phyloP scores from a whole-genome alignment of 1,139 yeast genomes.

The Williopsis jadinii region DNA sequence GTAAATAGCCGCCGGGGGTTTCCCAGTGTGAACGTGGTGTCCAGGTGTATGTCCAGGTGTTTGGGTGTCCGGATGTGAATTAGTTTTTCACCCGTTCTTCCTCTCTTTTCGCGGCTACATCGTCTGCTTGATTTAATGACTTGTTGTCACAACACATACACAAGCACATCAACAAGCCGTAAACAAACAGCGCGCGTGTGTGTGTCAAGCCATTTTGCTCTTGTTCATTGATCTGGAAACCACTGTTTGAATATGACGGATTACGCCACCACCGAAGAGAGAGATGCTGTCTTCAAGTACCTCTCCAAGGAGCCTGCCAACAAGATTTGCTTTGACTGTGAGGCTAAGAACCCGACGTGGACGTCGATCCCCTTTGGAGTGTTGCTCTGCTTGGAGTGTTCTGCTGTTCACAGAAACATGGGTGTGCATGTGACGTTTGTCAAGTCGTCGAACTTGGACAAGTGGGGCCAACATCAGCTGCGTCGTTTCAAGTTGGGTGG shows the following conservation, averaged over 20 bases:
- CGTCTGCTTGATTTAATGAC: neutral
- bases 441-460: conserved; percentile 85
- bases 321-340: conserved; percentile 88
- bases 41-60: neutral
- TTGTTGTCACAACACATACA: neutral
- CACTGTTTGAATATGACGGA: neutral
- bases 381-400: conserved; percentile 88
- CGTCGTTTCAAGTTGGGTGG: conserved; percentile 93
- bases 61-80: too few species aligned
- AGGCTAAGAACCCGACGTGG: conserved; percentile 95
- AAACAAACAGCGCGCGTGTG: neutral
- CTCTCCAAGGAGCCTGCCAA: conserved; percentile 64
- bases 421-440: conserved; percentile 97
- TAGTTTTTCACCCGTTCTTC: too few species aligned
- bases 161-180: neutral
- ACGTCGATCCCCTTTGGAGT: conserved; percentile 96
- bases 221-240: too few species aligned
- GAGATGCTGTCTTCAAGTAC: conserved; percentile 48
- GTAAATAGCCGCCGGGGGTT: neutral
- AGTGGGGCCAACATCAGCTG: conserved; percentile 85
- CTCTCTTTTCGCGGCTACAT: too few species aligned
- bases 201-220: too few species aligned
- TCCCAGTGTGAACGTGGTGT: too few species aligned
- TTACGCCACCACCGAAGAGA: conserved; percentile 50
- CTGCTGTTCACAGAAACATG: conserved; percentile 92